A percentile compares a stretch with the other conserved stretches of the same genome.
Evolutionary conservation across 768 basidiomycete species (phyloP).

Genomic region (Russula virescens): DNA sequence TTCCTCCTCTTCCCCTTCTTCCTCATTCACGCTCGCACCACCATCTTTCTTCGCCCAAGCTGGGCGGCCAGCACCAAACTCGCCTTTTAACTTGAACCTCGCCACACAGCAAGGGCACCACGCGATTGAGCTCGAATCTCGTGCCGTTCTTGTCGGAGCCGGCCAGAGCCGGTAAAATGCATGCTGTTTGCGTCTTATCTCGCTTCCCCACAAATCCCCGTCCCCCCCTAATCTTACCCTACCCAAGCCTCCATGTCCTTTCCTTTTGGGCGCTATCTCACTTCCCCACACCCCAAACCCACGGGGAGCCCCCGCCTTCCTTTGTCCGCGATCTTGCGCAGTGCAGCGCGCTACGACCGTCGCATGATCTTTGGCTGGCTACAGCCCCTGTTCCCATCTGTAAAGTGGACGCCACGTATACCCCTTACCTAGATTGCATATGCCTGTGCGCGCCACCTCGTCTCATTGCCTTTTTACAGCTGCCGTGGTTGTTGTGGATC

Average conservation of each 20-base stretch:
- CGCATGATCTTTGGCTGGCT: not conserved
- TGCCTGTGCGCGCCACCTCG: not conserved
- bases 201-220: too few species aligned
- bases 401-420: conserved; percentile 9
- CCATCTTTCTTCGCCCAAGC: conserved; percentile 22
- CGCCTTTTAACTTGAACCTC: conserved; percentile 19
- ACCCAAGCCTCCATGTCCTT: not conserved
- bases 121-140: conserved; percentile 17
- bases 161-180: conserved; percentile 19
- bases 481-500: not conserved
- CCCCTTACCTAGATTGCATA: conserved; percentile 14
- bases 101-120: conserved; percentile 19
- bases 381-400: not conserved
- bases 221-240: not conserved
- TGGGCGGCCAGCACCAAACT: conserved; percentile 16
- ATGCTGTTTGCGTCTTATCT: too few species aligned
- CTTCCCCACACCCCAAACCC: not conserved
- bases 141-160: conserved; percentile 21
- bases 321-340: not conserved
- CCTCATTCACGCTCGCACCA: not conserved
- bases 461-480: not conserved
- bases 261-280: not conserved
- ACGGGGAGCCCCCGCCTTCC: not conserved
- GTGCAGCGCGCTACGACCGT: conserved; percentile 5
- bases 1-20: not conserved